Evolutionary conservation across 495 filamentous ascomycete genomes (phyloP), one percentile per base, ranked within the genome.

Genomic region (Talaromyces nanjingensis): DNA sequence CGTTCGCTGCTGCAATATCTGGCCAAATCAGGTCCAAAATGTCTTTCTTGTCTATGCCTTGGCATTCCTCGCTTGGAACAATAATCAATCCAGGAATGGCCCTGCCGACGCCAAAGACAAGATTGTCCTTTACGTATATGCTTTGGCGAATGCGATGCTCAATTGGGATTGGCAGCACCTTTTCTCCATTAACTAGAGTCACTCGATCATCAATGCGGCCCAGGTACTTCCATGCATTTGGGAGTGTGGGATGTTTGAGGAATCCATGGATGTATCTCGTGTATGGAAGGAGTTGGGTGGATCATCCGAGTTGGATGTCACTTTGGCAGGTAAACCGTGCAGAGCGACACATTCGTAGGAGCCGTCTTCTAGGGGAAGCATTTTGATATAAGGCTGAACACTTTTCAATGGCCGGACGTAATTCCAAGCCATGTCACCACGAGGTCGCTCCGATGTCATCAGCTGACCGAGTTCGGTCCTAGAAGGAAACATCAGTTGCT

Each of bases 231-330:
- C 86, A 92, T 4, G 81, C 78, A 63, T 81, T 74, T 1, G 79
- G 72, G 18, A 85, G 80, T 6, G 78, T 81, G 0, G 86, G 83
- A 60, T 90, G 88, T 22, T 82, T 81, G 4, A 70, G 71, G 69
- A 90, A n/a, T n/a, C n/a, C n/a, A n/a, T n/a, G n/a, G n/a, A 91
- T 0, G 90, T 76, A 65, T 91, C 89, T 9, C 76, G 80, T 0
- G 86, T 86, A 37, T 80, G 72, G 67, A 75, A 88, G 0, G 83
- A 84, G 9, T 77, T 76, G 0, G 76, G 74, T 2, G 80, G 80
- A 6, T 82, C 72, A 29, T 79, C 66, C 8, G 82, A 83, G 64
- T 88, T 89, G n/a, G 79, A 80, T 4, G 71, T 68, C 27, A 80
- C 78, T 62, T 84, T 77, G 0, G 80, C 76, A 2, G 79, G 79